Evolutionary conservation across 2,329 filamentous ascomycete genomes (phyloP), one percentile per base, ranked within the genome.

Genomic region (Ilyonectria mors-panacis): DNA sequence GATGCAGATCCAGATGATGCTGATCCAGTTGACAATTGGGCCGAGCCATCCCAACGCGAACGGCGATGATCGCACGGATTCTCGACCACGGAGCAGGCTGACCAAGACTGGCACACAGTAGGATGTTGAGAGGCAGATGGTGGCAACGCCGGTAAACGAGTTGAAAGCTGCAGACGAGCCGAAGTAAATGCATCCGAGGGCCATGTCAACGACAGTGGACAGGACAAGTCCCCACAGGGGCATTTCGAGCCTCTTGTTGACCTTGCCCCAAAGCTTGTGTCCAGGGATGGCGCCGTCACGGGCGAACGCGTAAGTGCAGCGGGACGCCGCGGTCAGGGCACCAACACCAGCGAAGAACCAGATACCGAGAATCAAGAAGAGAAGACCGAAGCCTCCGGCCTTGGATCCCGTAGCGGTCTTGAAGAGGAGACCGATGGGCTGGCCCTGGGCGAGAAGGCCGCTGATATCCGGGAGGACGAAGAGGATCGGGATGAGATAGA

Each of bases 181-280:
- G 68, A 94, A 93, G 82, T 93, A 94, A 78, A 94, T 94, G 70
- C 93, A 85, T 1, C 92, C 92, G 1, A 94, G 85, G 10, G 94
- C 81, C 70, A 88, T 92, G 78, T 93, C 90, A 30, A 94, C 88
- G 0, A 84, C 76, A 0, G 91, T 90, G 0, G 91, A 93, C 1
- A 95, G 84, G 1, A 90, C 81, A 8, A 94, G 84, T 1, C 90
- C 92, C 84, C 85, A 89, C 1, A 95, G 82, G 0, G 93, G 93
- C 42, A 95, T 89, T 59, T 91, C 89, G 53, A 93, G 86, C 4
- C 81, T 84, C 70, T 85, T 84, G 81, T 93, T 88, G 57, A 94
- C 91, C 63, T 84, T 84, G 59, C 85, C 85, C 91, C 91, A 94
- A 15, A 92, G 79, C 19, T 83, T 82, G 71, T 90, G 90, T 1